phyloP scores from a whole-genome alignment of 805 yeast genomes.

The Pichia ethanolica region DNA sequence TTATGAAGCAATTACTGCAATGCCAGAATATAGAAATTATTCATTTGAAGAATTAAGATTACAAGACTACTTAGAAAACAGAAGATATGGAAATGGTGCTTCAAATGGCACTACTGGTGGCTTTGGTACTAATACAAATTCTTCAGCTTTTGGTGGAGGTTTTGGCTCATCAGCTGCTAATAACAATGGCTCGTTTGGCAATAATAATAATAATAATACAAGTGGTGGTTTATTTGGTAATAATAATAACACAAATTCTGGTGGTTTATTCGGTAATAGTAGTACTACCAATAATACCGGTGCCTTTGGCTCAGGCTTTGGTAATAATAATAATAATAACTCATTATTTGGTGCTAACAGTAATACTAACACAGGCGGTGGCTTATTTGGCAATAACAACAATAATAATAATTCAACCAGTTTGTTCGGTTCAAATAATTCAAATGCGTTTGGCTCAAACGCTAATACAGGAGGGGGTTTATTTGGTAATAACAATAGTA shows the following conservation, averaged over 20 bases:
- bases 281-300: conserved; percentile 12
- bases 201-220: conserved; percentile 11
- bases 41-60: conserved; percentile 84
- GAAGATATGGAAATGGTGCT: conserved; percentile 46
- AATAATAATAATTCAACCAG: conserved; percentile 13
- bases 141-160: conserved; percentile 18
- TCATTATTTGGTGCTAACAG: conserved; percentile 20
- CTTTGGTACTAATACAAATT: conserved; percentile 10
- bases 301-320: conserved; percentile 17
- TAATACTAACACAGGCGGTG: conserved; percentile 22
- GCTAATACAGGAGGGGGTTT: conserved; percentile 17
- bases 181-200: conserved; percentile 27
- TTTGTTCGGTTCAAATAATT: conserved; percentile 1
- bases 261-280: conserved; percentile 3
- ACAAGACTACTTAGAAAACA: conserved; percentile 75
- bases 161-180: conserved; percentile 12
- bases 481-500: conserved; percentile 13
- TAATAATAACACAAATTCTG: conserved; percentile 9
- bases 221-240: conserved; percentile 18
- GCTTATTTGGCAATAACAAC: conserved; percentile 29
- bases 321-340: conserved; percentile 7
- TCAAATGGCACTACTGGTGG: conserved; percentile 21
- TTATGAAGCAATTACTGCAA: conserved; percentile 70
- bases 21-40: conserved; percentile 83
- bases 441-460: background rate